Evolutionary conservation across 2,329 filamentous ascomycete species (phyloP), one percentile per base, ranked within the genome.

Genomic region (Fusarium phyllophilum): DNA sequence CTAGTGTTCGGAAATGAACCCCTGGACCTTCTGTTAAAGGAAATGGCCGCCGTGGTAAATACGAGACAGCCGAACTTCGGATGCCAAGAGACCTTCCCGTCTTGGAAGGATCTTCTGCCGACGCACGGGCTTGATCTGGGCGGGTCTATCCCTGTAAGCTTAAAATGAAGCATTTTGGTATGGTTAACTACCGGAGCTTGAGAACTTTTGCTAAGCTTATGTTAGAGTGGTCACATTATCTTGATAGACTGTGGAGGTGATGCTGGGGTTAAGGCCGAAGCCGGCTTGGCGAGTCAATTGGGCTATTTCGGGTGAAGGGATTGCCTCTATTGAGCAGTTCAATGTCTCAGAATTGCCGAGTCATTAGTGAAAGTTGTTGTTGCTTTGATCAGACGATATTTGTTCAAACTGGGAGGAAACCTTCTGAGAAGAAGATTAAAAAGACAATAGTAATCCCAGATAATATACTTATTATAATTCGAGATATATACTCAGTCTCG

Each of bases 271-370:
- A 0, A 29, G 24, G 41, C 55, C 55, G 55, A 49, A 36, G 24
- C 55, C 55, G 55, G 55, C 52, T 36, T 36, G 31, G n/a, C 31
- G 20, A 24, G 8, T 39, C 1, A 9, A 17, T 36, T 36, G 18
- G 8, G 9, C 1, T 0, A 11, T 5, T 13, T 17, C 10, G 24
- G 34, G 2, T 14, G 4, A 18, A 39, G 2, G 20, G 24, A 29
- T 13, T 29, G 11, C 6, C 3, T 10, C 0, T 3, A 1, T 1
- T 1, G 3, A 11, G 1, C 0, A 5, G 0, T 15, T 3, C 4
- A 11, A 4, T 34, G 17, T 20, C n/a, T 52, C 12, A 26, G 17
- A 2, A 12, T 20, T 1, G 0, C 11, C n/a, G 12, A 34, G n/a
- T 34, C 31, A 51, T 7, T 6, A n/a, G 3, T n/a, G n/a, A n/a